A percentile compares a stretch with the other conserved stretches of the same genome.
phyloP scores from a whole-genome alignment of 768 basidiomycete species.

The Boletus sp. region DNA sequence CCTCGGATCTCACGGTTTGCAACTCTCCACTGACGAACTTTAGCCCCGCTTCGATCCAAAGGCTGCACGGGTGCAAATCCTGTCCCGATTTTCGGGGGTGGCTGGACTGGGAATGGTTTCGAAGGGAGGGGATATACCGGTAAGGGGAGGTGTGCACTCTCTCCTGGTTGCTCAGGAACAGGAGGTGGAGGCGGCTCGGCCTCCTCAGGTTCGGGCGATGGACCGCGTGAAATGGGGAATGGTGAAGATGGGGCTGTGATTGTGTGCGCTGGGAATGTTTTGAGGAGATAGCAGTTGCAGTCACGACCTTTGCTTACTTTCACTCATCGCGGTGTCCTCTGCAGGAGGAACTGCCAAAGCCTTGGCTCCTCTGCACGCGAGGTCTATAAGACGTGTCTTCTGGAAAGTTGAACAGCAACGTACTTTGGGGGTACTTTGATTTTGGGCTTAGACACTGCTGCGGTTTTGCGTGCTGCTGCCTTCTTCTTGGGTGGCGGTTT shows the following conservation, averaged over 20 bases:
- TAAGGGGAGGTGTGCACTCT: constrained; percentile 48
- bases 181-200: constrained; percentile 29
- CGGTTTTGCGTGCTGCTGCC: constrained; percentile 41
- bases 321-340: constrained; percentile 57
- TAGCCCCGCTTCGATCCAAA: constrained; percentile 60
- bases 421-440: constrained; percentile 31
- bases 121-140: constrained; percentile 76
- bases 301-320: constrained; percentile 44
- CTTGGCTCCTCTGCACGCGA: constrained; percentile 29
- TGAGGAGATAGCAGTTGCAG: constrained; percentile 1
- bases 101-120: constrained; percentile 82
- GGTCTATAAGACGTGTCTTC: neutral
- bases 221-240: constrained; percentile 34
- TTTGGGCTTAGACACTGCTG: constrained; percentile 35
- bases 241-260: constrained; percentile 76
- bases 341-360: constrained; percentile 33
- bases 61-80: constrained; percentile 67
- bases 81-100: constrained; percentile 68
- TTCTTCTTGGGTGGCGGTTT: constrained; percentile 49
- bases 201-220: constrained; percentile 51
- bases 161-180: constrained; percentile 33
- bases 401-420: constrained; percentile 1
- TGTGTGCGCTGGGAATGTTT: constrained; percentile 45
- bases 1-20: constrained; percentile 78
- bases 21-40: constrained; percentile 68